A percentile compares a stretch with the other conserved stretches of the same genome.
phyloP scores from a whole-genome alignment of 2,329 filamentous ascomycete species.

The Verticillium tricorpus region DNA sequence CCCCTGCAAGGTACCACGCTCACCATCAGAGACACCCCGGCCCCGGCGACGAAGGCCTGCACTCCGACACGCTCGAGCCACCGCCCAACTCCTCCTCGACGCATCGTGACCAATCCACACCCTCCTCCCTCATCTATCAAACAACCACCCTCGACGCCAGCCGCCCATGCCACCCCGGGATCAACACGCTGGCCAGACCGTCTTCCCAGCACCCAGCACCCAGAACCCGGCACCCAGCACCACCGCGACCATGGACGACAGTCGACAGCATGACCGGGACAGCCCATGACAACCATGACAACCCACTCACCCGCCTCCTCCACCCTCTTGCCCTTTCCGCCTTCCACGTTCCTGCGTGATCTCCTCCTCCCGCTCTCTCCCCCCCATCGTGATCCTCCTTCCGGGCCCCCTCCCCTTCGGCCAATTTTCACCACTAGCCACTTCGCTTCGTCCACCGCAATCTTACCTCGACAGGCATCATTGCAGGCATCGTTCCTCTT shows the following conservation, averaged over 20 bases:
- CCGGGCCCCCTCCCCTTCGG: conserved; percentile 3
- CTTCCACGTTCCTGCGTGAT: not conserved
- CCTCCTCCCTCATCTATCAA: not conserved
- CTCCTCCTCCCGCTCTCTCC: not conserved
- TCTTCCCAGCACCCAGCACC: not conserved
- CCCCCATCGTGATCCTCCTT: not conserved
- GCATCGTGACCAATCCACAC: not conserved
- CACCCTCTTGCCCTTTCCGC: not conserved
- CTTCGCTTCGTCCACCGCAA: conserved; percentile 4
- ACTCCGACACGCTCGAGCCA: conserved; percentile 1
- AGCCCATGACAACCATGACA: not conserved
- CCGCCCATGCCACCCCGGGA: not conserved
- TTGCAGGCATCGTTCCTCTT: conserved; percentile 2
- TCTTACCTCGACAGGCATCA: conserved; percentile 2
- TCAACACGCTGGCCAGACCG: not conserved
- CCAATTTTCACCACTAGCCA: conserved; percentile 4
- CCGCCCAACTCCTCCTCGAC: not conserved
- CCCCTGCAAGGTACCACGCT: not conserved
- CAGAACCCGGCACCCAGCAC: not conserved
- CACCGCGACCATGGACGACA: not conserved
- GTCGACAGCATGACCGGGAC: not conserved
- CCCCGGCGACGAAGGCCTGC: not conserved
- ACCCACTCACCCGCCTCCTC: not conserved
- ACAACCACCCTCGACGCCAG: not conserved
- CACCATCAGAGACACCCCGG: too few species aligned